Conservation (phyloP, 1,139 yeast species). For the Yamadazyma triangularis region DNA sequence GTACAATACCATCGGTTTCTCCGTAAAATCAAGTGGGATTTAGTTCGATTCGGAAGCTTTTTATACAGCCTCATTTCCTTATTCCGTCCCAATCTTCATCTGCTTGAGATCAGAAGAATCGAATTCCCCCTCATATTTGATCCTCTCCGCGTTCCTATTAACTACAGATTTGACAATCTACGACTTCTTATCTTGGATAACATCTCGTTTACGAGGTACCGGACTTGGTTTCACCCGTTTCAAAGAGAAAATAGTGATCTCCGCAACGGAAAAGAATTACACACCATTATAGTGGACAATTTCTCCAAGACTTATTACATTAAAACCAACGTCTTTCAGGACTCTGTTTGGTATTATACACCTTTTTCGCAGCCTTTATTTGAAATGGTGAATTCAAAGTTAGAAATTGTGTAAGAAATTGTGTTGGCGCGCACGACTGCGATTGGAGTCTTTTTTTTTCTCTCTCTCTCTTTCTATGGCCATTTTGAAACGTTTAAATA, state of each 20-base stretch:
- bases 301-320: no score
- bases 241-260: constrained; percentile 12
- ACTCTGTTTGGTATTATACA: no score
- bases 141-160: not conserved
- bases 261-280: no score
- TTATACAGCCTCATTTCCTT: constrained; percentile 1
- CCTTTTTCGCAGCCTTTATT: no score
- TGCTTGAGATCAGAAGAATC: constrained; percentile 13
- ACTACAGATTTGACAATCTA: constrained; percentile 12
- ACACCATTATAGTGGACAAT: no score
- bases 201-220: constrained; percentile 11
- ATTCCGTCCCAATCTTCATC: constrained; percentile 4
- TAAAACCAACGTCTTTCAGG: no score
- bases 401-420: no score
- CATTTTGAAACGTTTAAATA: no score
- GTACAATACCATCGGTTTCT: constrained; percentile 5
- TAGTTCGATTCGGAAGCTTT: constrained; percentile 1
- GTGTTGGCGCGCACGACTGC: no score
- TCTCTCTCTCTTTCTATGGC: no score
- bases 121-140: constrained; percentile 13
- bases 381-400: no score
- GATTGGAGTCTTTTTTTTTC: no score
- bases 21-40: not conserved
- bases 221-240: constrained; percentile 14
- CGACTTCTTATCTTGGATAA: constrained; percentile 18